Conservation (phyloP, 1,284 basidiomycete genomes). For the Ceratorhiza oryzae-sativae region DNA sequence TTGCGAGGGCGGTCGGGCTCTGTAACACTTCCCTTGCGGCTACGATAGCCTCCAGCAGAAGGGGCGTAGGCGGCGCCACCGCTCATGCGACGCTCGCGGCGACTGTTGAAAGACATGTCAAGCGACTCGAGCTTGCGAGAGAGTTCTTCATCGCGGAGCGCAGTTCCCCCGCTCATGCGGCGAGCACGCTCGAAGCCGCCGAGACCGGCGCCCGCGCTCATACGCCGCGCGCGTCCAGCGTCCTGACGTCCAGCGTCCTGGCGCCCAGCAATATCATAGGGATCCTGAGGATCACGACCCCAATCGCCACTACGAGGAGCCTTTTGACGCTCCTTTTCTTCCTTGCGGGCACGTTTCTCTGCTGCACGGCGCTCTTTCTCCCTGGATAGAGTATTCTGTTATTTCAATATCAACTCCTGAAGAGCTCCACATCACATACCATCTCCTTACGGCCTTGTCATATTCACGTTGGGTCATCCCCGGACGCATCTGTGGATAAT, state of each 20-base stretch:
- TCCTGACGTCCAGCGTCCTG: constrained; percentile 1
- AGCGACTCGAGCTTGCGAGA: constrained; percentile 29
- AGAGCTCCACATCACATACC: constrained; percentile 10
- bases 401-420: not conserved
- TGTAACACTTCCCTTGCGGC: constrained; percentile 36
- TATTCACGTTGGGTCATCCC: constrained; percentile 19
- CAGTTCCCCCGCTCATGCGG: constrained; percentile 33
- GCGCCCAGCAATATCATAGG: constrained; percentile 25
- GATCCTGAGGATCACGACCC: constrained; percentile 8
- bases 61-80: constrained; percentile 23
- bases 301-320: not conserved
- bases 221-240: constrained; percentile 17
- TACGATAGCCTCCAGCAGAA: constrained; percentile 28
- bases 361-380: constrained; percentile 33
- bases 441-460: constrained; percentile 23
- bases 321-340: not conserved
- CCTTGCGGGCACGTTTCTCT: constrained; percentile 38
- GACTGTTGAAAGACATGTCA: constrained; percentile 37
- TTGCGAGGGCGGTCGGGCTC: constrained; percentile 32
- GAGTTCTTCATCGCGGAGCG: constrained; percentile 27
- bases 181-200: constrained; percentile 36
- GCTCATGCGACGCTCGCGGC: constrained; percentile 37
- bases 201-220: constrained; percentile 9
- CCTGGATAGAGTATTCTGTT: not conserved
- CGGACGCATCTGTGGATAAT: constrained; percentile 33